Conservation (phyloP, 208 protist genomes). For the Leishmania tropica region DNA sequence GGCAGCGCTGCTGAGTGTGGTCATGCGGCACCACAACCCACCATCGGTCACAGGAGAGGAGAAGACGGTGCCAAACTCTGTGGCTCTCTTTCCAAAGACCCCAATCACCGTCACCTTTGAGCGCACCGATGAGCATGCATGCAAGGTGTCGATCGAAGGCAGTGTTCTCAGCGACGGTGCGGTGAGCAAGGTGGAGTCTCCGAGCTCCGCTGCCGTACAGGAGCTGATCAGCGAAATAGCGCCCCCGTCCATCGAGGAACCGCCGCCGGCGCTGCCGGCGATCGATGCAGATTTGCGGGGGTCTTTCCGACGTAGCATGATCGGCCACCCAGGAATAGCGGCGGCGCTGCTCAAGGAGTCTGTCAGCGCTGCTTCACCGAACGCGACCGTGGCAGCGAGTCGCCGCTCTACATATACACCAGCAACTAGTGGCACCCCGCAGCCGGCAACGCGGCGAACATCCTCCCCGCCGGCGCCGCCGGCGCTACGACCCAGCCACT, state of each 20-base stretch:
- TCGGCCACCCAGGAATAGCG: slow-evolving; percentile 13
- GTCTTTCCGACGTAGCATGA: slow-evolving; percentile 35
- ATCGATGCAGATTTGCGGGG: slow-evolving; percentile 32
- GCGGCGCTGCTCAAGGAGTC: not conserved
- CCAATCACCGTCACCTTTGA: slow-evolving; percentile 45
- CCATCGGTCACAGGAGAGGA: not conserved
- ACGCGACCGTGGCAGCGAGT: not conserved
- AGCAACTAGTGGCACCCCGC: not conserved
- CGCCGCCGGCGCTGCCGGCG: slow-evolving; percentile 19
- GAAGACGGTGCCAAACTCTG: slow-evolving; percentile 3
- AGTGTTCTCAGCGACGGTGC: slow-evolving; percentile 63
- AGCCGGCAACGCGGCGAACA: slow-evolving; percentile 6
- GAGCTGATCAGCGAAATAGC: slow-evolving; percentile 38
- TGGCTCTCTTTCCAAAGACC: slow-evolving; percentile 17
- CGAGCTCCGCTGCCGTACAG: slow-evolving; percentile 33
- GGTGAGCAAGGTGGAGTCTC: slow-evolving; percentile 37
- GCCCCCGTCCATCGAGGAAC: slow-evolving; percentile 29
- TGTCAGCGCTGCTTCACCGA: not conserved
- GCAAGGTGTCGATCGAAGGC: slow-evolving; percentile 49
- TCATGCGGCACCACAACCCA: slow-evolving; percentile 19
- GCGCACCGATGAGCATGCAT: slow-evolving; percentile 32
- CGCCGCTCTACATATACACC: not conserved
- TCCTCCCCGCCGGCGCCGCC: slow-evolving; percentile 12
- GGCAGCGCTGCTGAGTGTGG: slow-evolving; percentile 36
- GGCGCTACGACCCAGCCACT: slow-evolving; percentile 2